Conservation (phyloP, 345 rosid species). For the Garcia nutans region DNA sequence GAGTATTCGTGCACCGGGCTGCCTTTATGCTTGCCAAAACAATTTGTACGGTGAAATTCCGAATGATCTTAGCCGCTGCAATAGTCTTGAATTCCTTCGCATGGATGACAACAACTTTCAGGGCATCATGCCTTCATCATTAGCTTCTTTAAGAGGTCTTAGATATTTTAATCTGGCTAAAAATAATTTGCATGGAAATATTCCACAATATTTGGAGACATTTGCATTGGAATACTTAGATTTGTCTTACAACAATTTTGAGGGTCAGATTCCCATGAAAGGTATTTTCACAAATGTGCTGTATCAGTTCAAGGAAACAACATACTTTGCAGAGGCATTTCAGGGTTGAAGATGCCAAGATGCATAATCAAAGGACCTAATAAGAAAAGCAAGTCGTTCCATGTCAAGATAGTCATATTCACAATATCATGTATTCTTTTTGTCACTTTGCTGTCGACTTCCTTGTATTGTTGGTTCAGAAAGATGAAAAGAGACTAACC, state of each 20-base stretch:
- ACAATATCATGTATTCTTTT: neutral
- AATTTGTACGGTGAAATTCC: neutral
- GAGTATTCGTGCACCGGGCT: too few species aligned
- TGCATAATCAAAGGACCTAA: neutral
- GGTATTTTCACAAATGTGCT: conserved; percentile 11
- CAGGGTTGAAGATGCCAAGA: neutral
- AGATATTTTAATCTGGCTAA: neutral
- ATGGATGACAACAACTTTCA: neutral
- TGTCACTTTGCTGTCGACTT: neutral
- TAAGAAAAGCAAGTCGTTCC: too few species aligned
- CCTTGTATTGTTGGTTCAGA: too few species aligned
- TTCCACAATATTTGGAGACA: neutral
- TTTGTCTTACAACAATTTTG: conserved; percentile 1
- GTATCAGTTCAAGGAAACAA: conserved; percentile 5
- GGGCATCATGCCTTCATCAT: neutral
- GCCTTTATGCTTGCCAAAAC: neutral
- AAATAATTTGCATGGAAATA: neutral
- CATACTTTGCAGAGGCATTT: neutral
- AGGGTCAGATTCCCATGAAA: neutral
- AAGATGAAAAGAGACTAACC: neutral
- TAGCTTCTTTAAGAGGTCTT: conserved; percentile 8
- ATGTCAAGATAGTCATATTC: neutral
- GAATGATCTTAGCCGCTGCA: neutral
- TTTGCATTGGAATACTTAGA: neutral
- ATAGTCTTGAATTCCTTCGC: neutral